phyloP scores from a whole-genome alignment of 192 early-diverging fungal species.

The Entomortierella chlamydospora region DNA sequence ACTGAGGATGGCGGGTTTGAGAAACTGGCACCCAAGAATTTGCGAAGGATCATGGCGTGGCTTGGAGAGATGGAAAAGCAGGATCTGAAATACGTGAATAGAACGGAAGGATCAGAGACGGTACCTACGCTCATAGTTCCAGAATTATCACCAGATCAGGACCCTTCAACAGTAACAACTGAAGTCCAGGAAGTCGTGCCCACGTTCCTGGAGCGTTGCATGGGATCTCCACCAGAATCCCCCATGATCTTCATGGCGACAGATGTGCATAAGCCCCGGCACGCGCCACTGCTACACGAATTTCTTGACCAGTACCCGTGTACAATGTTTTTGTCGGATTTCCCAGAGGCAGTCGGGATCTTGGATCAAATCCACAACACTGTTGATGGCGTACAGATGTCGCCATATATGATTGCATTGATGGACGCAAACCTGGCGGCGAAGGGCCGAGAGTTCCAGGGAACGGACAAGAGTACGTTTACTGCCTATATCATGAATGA shows the following conservation, averaged over 20 bases:
- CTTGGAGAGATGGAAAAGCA: slow-evolving; percentile 33
- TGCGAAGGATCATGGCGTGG: slow-evolving; percentile 40
- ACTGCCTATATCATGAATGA: slow-evolving; percentile 43
- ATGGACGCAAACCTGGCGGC: slow-evolving; percentile 49
- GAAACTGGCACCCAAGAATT: slow-evolving; percentile 18
- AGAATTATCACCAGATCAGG: neutral
- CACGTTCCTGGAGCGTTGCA: slow-evolving; percentile 34
- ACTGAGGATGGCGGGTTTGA: slow-evolving; percentile 57
- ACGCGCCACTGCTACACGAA: slow-evolving; percentile 20
- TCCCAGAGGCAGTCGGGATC: slow-evolving; percentile 17
- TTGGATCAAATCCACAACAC: slow-evolving; percentile 33
- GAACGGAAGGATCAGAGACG: neutral
- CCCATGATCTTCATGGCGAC: slow-evolving; percentile 62
- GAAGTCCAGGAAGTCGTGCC: neutral
- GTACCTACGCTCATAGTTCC: neutral
- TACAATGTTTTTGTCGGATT: slow-evolving; percentile 54
- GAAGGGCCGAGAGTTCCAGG: slow-evolving; percentile 33
- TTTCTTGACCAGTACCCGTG: slow-evolving; percentile 54
- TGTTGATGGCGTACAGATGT: slow-evolving; percentile 30
- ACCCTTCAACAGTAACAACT: neutral
- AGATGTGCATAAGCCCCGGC: slow-evolving; percentile 53
- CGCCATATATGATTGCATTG: slow-evolving; percentile 37
- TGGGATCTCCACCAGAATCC: slow-evolving; percentile 20
- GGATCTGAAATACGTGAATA: slow-evolving; percentile 4
- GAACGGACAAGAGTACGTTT: slow-evolving; percentile 48